Evolutionary conservation across 2,329 filamentous ascomycete genomes (phyloP), one percentile per base, ranked within the genome.

Genomic region (Colletotrichum gigasporum): DNA sequence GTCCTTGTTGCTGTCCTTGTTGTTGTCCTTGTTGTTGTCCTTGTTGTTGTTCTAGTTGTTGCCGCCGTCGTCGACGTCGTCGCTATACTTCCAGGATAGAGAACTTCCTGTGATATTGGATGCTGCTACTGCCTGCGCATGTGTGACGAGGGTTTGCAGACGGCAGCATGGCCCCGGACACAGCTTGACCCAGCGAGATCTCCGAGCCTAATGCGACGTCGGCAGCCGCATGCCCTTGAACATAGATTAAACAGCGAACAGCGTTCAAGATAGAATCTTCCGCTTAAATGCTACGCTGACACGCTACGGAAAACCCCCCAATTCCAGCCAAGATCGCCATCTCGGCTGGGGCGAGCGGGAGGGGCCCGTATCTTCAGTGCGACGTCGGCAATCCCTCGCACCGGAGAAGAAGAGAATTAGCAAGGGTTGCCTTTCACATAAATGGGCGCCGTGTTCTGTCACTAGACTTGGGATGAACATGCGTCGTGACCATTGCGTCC

Each of bases 271-370:
- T 37, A 7, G 14, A n/a, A 37, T 22, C n/a, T n/a, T 18, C 11
- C 9, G 32, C 48, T 30, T 16, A 8, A 7, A 22, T 53, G 11
- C 20, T 20, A 45, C 41, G 24, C 54, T 57, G 54, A 39, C 42
- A 57, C 28, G 54, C 32, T 30, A 22, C 42, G 14, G 30, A 18
- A 24, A 26, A 16, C 26, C 3, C 18, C 14, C 48, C 42, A n/a
- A 26, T 51, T 34, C 9, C 11, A 28, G 34, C 11, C n/a, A 53
- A 48, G 54, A 57, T 57, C 32, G 54, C 30, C 54, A 16, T 57
- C 42, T 30, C 20, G 41, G 42, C 20, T 48, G 18, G n/a, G n/a
- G n/a, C n/a, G n/a, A n/a, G n/a, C n/a, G n/a, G n/a, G n/a, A 28
- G 9, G 11, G 18, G n/a, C 6, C 26, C 37, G 18, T 18, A 26